phyloP scores from a whole-genome alignment of 2,329 filamentous ascomycete species.

The Ceratocystis destructans region DNA sequence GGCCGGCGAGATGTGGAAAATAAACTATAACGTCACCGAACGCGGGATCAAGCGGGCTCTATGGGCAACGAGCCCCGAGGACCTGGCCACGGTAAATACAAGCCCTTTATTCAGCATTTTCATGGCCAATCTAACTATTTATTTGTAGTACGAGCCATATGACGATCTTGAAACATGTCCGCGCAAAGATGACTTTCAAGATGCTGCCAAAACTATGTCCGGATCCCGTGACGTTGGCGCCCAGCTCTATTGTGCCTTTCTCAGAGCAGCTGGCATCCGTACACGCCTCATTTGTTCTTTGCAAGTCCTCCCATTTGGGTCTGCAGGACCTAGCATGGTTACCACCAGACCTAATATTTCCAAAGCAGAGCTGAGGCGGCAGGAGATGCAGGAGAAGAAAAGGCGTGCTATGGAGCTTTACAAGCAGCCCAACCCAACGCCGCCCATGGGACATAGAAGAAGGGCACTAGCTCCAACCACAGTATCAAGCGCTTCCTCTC shows the following conservation, averaged over 20 bases:
- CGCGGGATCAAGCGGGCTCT: conserved; percentile 54
- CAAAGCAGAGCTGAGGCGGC: conserved; percentile 22
- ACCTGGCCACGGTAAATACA: conserved; percentile 41
- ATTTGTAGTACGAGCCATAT: conserved; percentile 39
- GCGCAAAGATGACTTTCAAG: conserved; percentile 59
- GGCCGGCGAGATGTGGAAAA: conserved; percentile 51
- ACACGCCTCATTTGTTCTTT: conserved; percentile 79
- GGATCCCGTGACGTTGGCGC: conserved; percentile 84
- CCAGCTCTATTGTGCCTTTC: conserved; percentile 76
- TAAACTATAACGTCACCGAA: conserved; percentile 56
- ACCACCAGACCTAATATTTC: conserved; percentile 26
- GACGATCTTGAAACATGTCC: conserved; percentile 53
- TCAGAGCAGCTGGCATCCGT: conserved; percentile 70
- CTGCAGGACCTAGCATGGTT: conserved; percentile 36
- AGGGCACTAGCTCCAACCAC: conserved; percentile 6
- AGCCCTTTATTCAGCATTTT: background rate
- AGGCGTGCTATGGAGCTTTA: conserved; percentile 14
- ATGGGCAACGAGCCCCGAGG: conserved; percentile 58
- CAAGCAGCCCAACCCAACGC: background rate
- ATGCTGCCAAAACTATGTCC: conserved; percentile 51
- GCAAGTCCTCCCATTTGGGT: conserved; percentile 61
- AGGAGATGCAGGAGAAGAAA: conserved; percentile 25
- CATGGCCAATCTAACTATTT: conserved; percentile 7
- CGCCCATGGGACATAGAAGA: background rate
- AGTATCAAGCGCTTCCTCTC: background rate